Conservation (phyloP, 1,284 basidiomycete species). For the Puccinia triticina region DNA sequence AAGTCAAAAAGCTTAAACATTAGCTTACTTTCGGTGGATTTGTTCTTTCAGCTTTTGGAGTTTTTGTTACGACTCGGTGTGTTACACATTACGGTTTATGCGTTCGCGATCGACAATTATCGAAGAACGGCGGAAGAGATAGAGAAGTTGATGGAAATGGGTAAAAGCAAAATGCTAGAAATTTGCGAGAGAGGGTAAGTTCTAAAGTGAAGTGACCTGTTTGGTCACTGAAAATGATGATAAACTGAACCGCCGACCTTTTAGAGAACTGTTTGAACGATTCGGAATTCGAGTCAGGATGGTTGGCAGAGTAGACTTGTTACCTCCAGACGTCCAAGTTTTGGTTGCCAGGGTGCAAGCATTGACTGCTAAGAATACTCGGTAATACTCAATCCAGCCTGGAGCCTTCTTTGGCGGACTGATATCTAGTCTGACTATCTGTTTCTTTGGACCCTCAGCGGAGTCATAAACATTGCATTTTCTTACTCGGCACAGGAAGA, state of each 20-base stretch:
- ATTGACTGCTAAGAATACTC: constrained; percentile 75
- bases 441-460: constrained; percentile 64
- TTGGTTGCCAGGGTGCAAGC: constrained; percentile 75
- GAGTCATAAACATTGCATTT: constrained; percentile 90
- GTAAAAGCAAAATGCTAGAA: constrained; percentile 78
- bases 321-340: constrained; percentile 74
- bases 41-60: constrained; percentile 70
- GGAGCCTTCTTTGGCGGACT: background rate
- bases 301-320: constrained; percentile 74
- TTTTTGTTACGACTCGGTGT: constrained; percentile 77
- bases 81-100: constrained; percentile 85
- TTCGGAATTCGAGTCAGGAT: constrained; percentile 87
- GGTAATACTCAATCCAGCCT: constrained; percentile 62
- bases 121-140: constrained; percentile 85
- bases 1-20: background rate
- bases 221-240: background rate
- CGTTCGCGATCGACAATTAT: constrained; percentile 98
- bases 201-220: background rate
- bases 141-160: constrained; percentile 82
- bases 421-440: background rate
- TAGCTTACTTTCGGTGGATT: constrained; percentile 5
- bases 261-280: constrained; percentile 70
- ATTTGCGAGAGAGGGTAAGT: constrained; percentile 71
- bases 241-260: background rate
- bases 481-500: constrained; percentile 92